Conservation (phyloP, 495 filamentous ascomycete species). For the Penicillium samsonianum region DNA sequence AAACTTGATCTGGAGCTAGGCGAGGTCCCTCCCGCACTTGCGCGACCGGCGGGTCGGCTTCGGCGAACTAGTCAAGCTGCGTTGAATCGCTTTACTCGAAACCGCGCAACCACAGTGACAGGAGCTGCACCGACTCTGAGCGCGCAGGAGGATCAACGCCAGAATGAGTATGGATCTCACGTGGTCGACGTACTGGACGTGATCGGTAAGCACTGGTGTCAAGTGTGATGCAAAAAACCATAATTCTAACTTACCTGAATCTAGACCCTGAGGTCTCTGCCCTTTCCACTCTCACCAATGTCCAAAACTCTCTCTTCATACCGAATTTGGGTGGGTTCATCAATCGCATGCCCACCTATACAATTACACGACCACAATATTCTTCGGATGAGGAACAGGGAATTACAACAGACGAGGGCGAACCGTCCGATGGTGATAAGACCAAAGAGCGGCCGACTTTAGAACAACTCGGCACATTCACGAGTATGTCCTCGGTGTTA, state of each 20-base stretch:
- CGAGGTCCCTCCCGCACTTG: slow-evolving; percentile 17
- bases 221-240: not conserved
- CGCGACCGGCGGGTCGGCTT: slow-evolving; percentile 28
- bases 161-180: slow-evolving; percentile 54
- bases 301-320: slow-evolving; percentile 77
- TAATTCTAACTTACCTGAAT: not conserved
- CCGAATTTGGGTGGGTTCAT: slow-evolving; percentile 66
- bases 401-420: slow-evolving; percentile 35
- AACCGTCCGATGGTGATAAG: slow-evolving; percentile 26
- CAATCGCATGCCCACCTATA: slow-evolving; percentile 74
- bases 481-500: slow-evolving; percentile 39
- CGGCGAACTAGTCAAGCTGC: slow-evolving; percentile 40
- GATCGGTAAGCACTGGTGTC: slow-evolving; percentile 53
- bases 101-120: slow-evolving; percentile 38
- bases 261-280: slow-evolving; percentile 74
- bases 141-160: slow-evolving; percentile 11
- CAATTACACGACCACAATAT: slow-evolving; percentile 54
- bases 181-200: slow-evolving; percentile 72
- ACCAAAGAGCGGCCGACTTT: slow-evolving; percentile 28
- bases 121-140: slow-evolving; percentile 27
- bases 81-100: slow-evolving; percentile 37
- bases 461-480: slow-evolving; percentile 29
- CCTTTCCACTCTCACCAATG: slow-evolving; percentile 73
- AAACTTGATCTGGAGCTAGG: not conserved
- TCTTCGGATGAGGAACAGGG: slow-evolving; percentile 35